These are phyloP conservation scores for Asterophora lycoperdoides DNA, from an alignment of 768 basidiomycete genomes.

Conservation along the genomic window DNA sequence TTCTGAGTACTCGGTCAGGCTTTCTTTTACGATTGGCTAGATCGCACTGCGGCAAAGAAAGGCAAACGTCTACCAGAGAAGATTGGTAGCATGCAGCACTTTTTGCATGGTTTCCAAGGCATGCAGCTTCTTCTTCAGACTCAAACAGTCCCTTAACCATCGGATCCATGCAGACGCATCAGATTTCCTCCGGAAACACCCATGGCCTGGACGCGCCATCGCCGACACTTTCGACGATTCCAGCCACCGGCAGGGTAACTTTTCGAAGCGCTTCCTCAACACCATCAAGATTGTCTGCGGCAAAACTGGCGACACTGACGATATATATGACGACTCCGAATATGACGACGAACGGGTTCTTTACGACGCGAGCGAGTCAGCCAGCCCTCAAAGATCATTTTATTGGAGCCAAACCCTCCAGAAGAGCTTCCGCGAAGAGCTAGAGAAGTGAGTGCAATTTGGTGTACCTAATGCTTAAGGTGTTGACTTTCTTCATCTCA, in stretches of 20 bases:
- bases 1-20: slow-evolving; percentile 41
- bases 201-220: slow-evolving; percentile 84
- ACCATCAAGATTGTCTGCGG: slow-evolving; percentile 83
- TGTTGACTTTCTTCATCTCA: slow-evolving; percentile 26
- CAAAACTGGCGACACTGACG: slow-evolving; percentile 70
- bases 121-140: neutral
- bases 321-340: slow-evolving; percentile 64
- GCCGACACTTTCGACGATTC: slow-evolving; percentile 85
- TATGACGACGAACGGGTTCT: slow-evolving; percentile 70
- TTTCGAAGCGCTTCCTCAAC: slow-evolving; percentile 63
- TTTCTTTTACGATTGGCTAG: slow-evolving; percentile 93
- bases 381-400: slow-evolving; percentile 57
- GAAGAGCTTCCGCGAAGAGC: slow-evolving; percentile 78
- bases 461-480: neutral
- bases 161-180: slow-evolving; percentile 61
- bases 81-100: slow-evolving; percentile 87
- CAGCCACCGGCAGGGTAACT: slow-evolving; percentile 65
- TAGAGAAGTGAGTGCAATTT: slow-evolving; percentile 66
- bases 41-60: slow-evolving; percentile 76
- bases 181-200: slow-evolving; percentile 80
- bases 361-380: slow-evolving; percentile 61
- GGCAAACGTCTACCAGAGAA: slow-evolving; percentile 83
- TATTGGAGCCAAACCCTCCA: slow-evolving; percentile 81
- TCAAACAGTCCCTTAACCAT: neutral
- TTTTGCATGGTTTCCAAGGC: slow-evolving; percentile 82